phyloP scores from a whole-genome alignment of 139 green algal genomes.

The Pleodorina starrii region DNA sequence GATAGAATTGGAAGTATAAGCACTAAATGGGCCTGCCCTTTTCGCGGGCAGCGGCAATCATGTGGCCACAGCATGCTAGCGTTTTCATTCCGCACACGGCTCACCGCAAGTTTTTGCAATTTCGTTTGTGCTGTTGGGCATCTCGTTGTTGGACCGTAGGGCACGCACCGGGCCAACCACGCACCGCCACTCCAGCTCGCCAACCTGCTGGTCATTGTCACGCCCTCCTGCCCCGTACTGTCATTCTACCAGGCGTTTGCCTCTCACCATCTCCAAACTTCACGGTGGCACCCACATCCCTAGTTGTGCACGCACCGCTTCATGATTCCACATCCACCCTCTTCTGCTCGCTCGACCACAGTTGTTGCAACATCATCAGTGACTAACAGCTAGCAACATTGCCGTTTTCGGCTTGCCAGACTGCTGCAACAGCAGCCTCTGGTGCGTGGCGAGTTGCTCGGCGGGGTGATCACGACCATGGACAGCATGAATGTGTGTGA shows the following conservation, averaged over 20 bases:
- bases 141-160: too few species aligned
- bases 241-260: background rate
- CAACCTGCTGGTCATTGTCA: background rate
- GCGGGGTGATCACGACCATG: background rate
- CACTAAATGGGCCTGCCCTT: too few species aligned
- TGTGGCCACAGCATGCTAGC: too few species aligned
- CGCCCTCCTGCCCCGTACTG: background rate
- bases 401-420: too few species aligned
- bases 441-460: background rate
- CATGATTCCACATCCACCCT: background rate
- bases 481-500: background rate
- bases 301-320: background rate
- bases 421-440: background rate
- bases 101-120: too few species aligned
- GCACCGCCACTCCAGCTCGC: background rate
- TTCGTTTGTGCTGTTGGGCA: too few species aligned
- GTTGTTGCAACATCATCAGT: background rate
- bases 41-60: too few species aligned
- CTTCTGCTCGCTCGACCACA: background rate
- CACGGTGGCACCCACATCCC: background rate
- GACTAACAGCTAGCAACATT: too few species aligned
- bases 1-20: too few species aligned
- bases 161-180: too few species aligned
- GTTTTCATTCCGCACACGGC: too few species aligned
- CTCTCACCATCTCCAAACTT: background rate